phyloP scores from a whole-genome alignment of 257 asterid genomes.

The Solanum appendiculatum region DNA sequence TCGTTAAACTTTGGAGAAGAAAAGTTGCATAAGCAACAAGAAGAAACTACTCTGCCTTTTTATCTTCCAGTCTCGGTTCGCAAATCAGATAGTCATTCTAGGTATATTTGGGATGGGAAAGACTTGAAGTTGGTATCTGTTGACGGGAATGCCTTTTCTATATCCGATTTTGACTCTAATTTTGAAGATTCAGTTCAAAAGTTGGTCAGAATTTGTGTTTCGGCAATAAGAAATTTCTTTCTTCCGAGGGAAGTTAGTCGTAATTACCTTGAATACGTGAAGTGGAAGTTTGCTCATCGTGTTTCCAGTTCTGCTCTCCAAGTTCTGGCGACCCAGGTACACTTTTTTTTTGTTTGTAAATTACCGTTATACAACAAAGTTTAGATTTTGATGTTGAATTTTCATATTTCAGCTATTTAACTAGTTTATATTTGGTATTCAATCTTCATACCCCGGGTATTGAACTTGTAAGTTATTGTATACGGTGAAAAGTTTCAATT shows the following conservation, averaged over 20 bases:
- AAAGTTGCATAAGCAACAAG: slow-evolving; percentile 16
- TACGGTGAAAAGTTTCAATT: not conserved
- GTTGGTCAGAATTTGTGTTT: slow-evolving; percentile 28
- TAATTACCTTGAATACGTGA: slow-evolving; percentile 77
- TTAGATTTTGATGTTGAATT: not conserved
- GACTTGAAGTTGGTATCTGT: slow-evolving; percentile 43
- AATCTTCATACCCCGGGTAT: not conserved
- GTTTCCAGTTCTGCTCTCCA: slow-evolving; percentile 92
- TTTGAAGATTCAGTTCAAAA: slow-evolving; percentile 43
- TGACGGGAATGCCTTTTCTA: slow-evolving; percentile 37
- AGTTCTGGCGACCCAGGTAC: slow-evolving; percentile 95
- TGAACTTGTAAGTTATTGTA: not conserved
- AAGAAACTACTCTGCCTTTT: slow-evolving; percentile 2
- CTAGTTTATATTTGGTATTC: not conserved
- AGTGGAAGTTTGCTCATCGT: slow-evolving; percentile 92
- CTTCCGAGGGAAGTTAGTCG: slow-evolving; percentile 62
- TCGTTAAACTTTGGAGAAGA: slow-evolving; percentile 20
- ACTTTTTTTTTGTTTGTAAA: not conserved
- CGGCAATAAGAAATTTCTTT: slow-evolving; percentile 52
- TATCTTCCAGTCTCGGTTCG: slow-evolving; percentile 48
- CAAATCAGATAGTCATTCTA: slow-evolving; percentile 39
- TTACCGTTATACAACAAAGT: not conserved
- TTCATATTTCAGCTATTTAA: not conserved
- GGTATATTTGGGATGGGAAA: slow-evolving; percentile 70
- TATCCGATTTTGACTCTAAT: slow-evolving; percentile 29